Conservation (phyloP, 305 asterid species). For the Andrographis paniculata region DNA sequence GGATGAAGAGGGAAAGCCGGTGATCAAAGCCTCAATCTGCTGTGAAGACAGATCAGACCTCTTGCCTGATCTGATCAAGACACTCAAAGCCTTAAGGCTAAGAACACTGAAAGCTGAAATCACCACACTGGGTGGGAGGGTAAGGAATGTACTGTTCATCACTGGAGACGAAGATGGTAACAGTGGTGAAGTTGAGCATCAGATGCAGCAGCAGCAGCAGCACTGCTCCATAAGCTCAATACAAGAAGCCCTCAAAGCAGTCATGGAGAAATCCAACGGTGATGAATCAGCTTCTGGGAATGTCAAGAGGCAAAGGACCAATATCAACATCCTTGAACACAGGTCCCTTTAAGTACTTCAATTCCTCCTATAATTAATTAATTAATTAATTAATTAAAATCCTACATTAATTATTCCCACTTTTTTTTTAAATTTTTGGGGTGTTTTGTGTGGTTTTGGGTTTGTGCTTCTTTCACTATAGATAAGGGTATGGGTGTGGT, state of each 20-base stretch:
- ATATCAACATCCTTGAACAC: conserved; percentile 37
- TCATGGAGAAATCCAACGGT: conserved; percentile 55
- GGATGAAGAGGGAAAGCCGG: conserved; percentile 47
- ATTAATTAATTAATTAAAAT: not conserved
- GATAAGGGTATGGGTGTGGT: conserved; percentile 11
- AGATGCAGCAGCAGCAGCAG: conserved; percentile 18
- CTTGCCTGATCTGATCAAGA: conserved; percentile 69
- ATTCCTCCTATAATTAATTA: not conserved
- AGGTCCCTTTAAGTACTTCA: conserved; percentile 21
- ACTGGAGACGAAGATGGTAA: conserved; percentile 36
- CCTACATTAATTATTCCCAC: not conserved
- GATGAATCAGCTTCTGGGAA: conserved; percentile 60
- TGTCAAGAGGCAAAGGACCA: conserved; percentile 78
- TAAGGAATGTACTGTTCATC: conserved; percentile 67
- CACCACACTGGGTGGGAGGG: conserved; percentile 73
- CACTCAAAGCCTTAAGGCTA: conserved; percentile 51
- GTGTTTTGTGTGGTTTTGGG: conserved; percentile 19
- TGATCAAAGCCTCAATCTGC: conserved; percentile 77
- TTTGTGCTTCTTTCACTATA: conserved; percentile 12
- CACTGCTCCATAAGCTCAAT: conserved; percentile 42
- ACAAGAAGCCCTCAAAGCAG: conserved; percentile 79
- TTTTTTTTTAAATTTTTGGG: not conserved
- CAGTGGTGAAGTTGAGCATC: conserved; percentile 1
- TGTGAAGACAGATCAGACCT: conserved; percentile 83
- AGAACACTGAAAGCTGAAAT: conserved; percentile 76